These are phyloP conservation scores for Fomitopsis pinicola DNA, from an alignment of 1,284 basidiomycete genomes.

Conservation along the genomic window DNA sequence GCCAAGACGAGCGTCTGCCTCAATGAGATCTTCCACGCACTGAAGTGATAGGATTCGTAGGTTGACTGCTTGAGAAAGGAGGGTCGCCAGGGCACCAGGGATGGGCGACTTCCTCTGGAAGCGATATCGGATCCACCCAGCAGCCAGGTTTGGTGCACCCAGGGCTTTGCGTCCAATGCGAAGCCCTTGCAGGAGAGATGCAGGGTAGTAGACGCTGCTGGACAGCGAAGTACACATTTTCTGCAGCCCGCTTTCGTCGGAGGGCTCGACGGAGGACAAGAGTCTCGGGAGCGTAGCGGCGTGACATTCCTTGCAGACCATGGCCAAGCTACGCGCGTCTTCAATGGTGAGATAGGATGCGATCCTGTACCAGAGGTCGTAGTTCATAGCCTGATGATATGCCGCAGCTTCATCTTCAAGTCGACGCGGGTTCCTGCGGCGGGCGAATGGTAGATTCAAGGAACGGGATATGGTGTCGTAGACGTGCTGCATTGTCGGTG, in stretches of 20 bases:
- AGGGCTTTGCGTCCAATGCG: background rate
- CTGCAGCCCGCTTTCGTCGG: background rate
- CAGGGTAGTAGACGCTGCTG: background rate
- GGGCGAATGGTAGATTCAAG: background rate
- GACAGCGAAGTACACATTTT: background rate
- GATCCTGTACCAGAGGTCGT: background rate
- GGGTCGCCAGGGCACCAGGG: background rate
- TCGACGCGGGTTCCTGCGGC: too few species aligned
- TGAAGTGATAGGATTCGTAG: background rate
- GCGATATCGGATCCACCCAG: background rate
- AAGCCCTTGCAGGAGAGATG: background rate
- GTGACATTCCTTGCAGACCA: background rate
- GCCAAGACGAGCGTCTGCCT: background rate
- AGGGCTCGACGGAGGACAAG: background rate
- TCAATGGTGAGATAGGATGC: background rate
- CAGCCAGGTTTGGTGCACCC: too few species aligned
- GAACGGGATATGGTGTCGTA: background rate
- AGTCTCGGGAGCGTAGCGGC: background rate
- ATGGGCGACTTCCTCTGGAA: background rate
- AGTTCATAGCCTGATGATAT: background rate
- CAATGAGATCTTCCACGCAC: background rate
- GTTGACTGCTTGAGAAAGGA: background rate
- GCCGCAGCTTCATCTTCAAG: background rate
- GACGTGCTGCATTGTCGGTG: background rate
- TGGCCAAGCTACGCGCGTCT: background rate